Evolutionary conservation across 2,329 filamentous ascomycete genomes (phyloP).

Genomic region (Aspergillus awamori): DNA sequence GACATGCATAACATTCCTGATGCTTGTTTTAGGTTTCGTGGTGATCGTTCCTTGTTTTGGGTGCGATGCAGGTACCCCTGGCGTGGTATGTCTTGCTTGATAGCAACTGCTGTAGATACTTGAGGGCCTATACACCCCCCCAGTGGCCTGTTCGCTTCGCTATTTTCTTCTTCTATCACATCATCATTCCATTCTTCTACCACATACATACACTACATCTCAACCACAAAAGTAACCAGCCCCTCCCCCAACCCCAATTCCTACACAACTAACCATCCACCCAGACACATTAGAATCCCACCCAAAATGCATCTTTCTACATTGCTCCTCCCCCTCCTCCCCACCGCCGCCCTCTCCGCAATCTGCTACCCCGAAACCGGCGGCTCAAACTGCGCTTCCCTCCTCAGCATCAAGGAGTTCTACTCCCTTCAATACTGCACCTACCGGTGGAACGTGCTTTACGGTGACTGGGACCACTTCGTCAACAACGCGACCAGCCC

Average conservation of each 20-base stretch:
- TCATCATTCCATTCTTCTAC: not conserved
- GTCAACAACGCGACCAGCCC: not conserved
- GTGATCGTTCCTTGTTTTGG: too few species aligned
- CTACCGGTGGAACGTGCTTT: constrained; percentile 6
- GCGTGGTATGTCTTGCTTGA: not conserved
- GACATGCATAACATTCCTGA: not conserved
- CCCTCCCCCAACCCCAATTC: not conserved
- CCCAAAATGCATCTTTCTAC: not conserved
- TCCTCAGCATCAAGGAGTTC: constrained; percentile 3
- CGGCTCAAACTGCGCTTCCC: not conserved
- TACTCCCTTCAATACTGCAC: constrained; percentile 5
- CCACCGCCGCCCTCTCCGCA: not conserved
- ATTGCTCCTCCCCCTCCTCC: not conserved
- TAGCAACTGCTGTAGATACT: not conserved
- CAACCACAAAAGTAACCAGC: not conserved
- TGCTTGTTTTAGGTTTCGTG: too few species aligned
- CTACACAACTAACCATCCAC: not conserved
- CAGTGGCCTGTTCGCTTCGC: too few species aligned
- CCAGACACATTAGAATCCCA: not conserved
- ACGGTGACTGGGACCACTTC: constrained; percentile 8
- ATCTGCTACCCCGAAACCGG: not conserved
- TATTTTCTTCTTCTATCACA: not conserved
- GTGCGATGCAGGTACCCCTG: not conserved
- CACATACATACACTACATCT: too few species aligned
- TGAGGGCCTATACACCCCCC: not conserved